phyloP scores from a whole-genome alignment of 805 yeast genomes.

The Myxozyma nipponensis region DNA sequence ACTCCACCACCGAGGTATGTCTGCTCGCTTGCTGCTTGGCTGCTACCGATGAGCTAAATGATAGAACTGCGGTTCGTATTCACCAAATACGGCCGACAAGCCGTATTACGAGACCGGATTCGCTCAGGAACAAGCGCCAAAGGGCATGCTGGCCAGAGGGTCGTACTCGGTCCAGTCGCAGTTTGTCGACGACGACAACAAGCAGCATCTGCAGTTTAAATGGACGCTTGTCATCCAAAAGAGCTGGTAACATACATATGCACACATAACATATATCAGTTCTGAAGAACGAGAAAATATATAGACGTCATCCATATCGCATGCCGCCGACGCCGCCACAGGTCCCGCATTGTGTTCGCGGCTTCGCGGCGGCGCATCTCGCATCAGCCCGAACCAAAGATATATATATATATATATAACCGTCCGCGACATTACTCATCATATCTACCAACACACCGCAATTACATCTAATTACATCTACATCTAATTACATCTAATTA shows the following conservation, averaged over 20 bases:
- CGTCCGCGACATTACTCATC: too few relatives aligned
- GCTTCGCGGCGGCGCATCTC: too few relatives aligned
- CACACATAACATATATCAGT: too few relatives aligned
- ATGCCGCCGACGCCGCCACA: too few relatives aligned
- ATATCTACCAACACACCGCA: too few relatives aligned
- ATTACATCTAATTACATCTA: too few relatives aligned
- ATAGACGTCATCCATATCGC: too few relatives aligned
- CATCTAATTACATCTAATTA: too few relatives aligned
- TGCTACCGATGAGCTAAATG: neutral
- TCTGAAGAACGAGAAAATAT: too few relatives aligned
- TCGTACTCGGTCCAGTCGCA: constrained; percentile 74
- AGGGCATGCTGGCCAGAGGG: constrained; percentile 86
- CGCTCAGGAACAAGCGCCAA: constrained; percentile 81
- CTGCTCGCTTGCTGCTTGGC: neutral
- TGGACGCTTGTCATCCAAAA: constrained; percentile 86
- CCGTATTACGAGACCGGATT: constrained; percentile 60
- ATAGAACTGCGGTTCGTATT: constrained; percentile 67
- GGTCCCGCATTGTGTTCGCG: too few relatives aligned
- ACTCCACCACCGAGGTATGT: constrained; percentile 72
- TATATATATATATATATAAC: too few relatives aligned
- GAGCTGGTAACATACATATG: constrained; percentile 13
- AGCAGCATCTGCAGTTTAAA: constrained; percentile 65
- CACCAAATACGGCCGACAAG: constrained; percentile 78
- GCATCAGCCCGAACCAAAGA: too few relatives aligned
- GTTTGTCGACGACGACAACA: constrained; percentile 82